phyloP scores from a whole-genome alignment of 345 rosid species.

The Gossypium anomalum region DNA sequence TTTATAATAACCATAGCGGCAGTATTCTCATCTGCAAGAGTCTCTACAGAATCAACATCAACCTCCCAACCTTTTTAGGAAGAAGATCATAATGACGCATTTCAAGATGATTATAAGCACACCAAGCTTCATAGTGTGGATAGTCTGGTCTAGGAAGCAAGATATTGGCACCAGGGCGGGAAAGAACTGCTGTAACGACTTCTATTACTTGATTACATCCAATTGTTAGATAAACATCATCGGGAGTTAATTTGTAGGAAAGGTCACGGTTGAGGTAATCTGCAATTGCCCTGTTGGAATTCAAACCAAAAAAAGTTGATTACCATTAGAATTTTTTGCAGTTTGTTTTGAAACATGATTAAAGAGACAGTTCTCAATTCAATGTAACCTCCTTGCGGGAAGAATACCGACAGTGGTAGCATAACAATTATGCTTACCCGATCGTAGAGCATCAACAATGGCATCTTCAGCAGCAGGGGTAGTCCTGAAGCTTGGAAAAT shows the following conservation, averaged over 20 bases:
- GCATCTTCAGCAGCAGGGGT: slow-evolving; percentile 51
- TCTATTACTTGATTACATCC: slow-evolving; percentile 71
- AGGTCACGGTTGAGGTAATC: slow-evolving; percentile 53
- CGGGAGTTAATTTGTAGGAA: slow-evolving; percentile 48
- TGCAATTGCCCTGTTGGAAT: slow-evolving; percentile 48
- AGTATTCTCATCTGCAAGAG: slow-evolving; percentile 59
- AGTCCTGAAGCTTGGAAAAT: slow-evolving; percentile 55
- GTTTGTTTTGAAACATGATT: too few species aligned
- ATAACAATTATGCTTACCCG: slow-evolving; percentile 49
- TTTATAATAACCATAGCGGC: slow-evolving; percentile 59
- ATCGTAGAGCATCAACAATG: slow-evolving; percentile 41
- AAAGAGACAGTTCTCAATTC: not conserved
- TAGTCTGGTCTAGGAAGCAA: slow-evolving; percentile 64
- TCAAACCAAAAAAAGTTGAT: not conserved
- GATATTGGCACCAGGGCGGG: slow-evolving; percentile 57
- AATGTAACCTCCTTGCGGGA: slow-evolving; percentile 18
- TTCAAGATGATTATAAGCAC: slow-evolving; percentile 37
- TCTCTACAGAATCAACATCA: slow-evolving; percentile 51
- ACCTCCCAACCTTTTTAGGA: slow-evolving; percentile 58
- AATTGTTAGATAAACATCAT: slow-evolving; percentile 42
- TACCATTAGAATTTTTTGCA: not conserved
- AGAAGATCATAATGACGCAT: slow-evolving; percentile 60
- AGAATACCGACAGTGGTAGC: slow-evolving; percentile 46
- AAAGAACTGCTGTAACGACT: slow-evolving; percentile 37
- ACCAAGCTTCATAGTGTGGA: slow-evolving; percentile 52